These are phyloP conservation scores for Fusarium albidum DNA, from an alignment of 2,329 filamentous ascomycete species.

Conservation along the genomic window DNA sequence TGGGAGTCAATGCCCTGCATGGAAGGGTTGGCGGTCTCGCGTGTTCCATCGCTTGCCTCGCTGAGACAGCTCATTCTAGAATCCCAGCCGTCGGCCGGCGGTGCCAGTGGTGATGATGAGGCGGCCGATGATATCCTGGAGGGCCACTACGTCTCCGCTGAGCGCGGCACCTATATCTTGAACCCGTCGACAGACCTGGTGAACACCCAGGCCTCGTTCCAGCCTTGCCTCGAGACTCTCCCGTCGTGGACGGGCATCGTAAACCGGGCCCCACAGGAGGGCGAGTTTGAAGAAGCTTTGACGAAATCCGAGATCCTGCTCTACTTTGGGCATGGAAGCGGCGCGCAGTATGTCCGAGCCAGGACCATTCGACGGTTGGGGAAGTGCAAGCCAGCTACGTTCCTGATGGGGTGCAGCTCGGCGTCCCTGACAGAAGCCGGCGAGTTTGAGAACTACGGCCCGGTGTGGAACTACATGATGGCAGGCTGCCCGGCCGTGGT, in stretches of 20 bases:
- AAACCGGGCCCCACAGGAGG: slow-evolving; percentile 75
- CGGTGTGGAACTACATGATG: slow-evolving; percentile 90
- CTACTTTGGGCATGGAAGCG: slow-evolving; percentile 96
- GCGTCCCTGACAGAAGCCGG: slow-evolving; percentile 80
- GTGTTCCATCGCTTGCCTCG: slow-evolving; percentile 86
- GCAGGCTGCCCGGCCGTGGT: slow-evolving; percentile 87
- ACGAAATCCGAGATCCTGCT: slow-evolving; percentile 75
- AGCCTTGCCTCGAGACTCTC: slow-evolving; percentile 68
- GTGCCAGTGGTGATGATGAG: slow-evolving; percentile 10
- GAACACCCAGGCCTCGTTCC: slow-evolving; percentile 80
- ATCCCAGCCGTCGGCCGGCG: slow-evolving; percentile 32
- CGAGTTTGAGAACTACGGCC: slow-evolving; percentile 89
- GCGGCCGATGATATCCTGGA: slow-evolving; percentile 25
- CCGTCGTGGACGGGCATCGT: slow-evolving; percentile 77
- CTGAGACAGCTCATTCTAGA: slow-evolving; percentile 79
- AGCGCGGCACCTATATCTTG: slow-evolving; percentile 78
- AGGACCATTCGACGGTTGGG: slow-evolving; percentile 82
- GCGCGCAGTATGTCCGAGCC: slow-evolving; percentile 90
- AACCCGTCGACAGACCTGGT: slow-evolving; percentile 88
- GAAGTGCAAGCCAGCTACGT: slow-evolving; percentile 76
- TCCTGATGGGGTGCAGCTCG: slow-evolving; percentile 95
- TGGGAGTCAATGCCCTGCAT: slow-evolving; percentile 97
- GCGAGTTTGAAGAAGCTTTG: slow-evolving; percentile 77
- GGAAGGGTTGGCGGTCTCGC: slow-evolving; percentile 78
- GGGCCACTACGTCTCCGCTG: slow-evolving; percentile 64